Evolutionary conservation across 148 eudicot genomes (phyloP), one percentile per base, ranked within the genome.

Genomic region (Spergularia bocconei): DNA sequence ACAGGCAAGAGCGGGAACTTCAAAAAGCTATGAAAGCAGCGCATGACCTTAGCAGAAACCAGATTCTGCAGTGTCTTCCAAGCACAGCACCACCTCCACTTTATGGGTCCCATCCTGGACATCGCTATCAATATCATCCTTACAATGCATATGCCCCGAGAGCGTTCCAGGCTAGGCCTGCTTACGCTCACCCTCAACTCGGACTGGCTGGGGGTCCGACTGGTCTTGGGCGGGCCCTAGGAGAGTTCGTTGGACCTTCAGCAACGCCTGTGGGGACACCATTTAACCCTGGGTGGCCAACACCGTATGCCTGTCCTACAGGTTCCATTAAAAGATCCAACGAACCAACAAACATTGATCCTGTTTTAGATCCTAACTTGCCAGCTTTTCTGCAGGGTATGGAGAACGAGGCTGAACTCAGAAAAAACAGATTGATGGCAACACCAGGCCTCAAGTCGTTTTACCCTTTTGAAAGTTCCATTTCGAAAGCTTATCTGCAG

Each of bases 1-100:
- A 83, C 78, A 83, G 58, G 63, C 54, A 61, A 17, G 82, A 83
- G 64, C 64, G 85, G 57, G 78, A 76, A 53, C 51, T 76, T 38
- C 77, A 76, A 52, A 73, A 47, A 15, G 79, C 66, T 6, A 72
- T 72, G 73, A 67, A 80, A 71, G 79, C 21, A 20, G 76, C 76
- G 12, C 53, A 66, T 2, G 69, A 58, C 12, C 16, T 50, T 52
- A 58, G 69, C 2, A 21, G 36, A 10, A 74, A 11, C 47, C 69
- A 70, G 39, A 44, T 74, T 53, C 17, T 58, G n/a, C 55, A 54
- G 60, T 38, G 60, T 29, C 17, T 55, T 7, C 50, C 64, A 16
- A 25, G 65, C 13, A 55, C 66, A 17, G 38, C 64, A 50, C 16
- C 72, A 20, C 83, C 65, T 29, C 47, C 48, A 2, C 33, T 57